A percentile compares a stretch with the other conserved stretches of the same genome.
Conservation (phyloP, 192 early-diverging fungal species). For the Coemansia sp. region DNA sequence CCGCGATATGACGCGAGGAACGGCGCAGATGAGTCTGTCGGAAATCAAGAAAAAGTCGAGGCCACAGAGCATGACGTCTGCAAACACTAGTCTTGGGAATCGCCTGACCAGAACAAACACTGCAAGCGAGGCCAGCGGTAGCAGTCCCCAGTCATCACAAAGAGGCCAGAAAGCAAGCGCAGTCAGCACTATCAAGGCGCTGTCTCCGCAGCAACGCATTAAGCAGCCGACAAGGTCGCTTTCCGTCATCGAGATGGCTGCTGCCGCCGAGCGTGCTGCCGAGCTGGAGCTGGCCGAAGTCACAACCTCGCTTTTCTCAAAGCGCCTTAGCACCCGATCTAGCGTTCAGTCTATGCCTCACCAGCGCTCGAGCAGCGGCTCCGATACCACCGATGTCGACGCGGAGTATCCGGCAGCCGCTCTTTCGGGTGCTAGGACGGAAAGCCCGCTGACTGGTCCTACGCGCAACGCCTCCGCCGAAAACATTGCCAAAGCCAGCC, state of each 20-base stretch:
- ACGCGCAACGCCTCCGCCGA: conserved; percentile 4
- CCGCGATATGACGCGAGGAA: conserved; percentile 50
- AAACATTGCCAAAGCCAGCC: background rate
- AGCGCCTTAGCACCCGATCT: conserved; percentile 7
- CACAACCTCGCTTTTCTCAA: conserved; percentile 17
- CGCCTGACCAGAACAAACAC: background rate
- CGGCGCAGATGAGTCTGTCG: conserved; percentile 42
- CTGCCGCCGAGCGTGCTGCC: conserved; percentile 32
- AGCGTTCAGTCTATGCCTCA: background rate
- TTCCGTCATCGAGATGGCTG: conserved; percentile 23
- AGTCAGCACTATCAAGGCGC: background rate
- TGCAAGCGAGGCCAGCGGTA: background rate
- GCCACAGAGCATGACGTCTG: conserved; percentile 1
- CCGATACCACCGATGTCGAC: conserved; percentile 5
- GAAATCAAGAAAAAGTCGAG: conserved; percentile 14
- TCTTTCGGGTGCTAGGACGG: background rate
- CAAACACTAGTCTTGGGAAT: background rate
- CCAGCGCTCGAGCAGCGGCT: conserved; percentile 5
- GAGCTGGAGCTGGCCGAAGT: conserved; percentile 32
- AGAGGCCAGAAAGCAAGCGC: conserved; percentile 1
- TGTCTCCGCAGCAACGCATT: background rate
- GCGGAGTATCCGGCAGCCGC: background rate
- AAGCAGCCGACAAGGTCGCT: background rate
- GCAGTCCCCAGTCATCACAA: background rate
- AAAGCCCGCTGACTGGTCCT: conserved; percentile 7